A percentile compares a stretch with the other conserved stretches of the same genome.
Evolutionary conservation across 805 yeast genomes (phyloP).

Genomic region (Myxozyma lipomycoides): DNA sequence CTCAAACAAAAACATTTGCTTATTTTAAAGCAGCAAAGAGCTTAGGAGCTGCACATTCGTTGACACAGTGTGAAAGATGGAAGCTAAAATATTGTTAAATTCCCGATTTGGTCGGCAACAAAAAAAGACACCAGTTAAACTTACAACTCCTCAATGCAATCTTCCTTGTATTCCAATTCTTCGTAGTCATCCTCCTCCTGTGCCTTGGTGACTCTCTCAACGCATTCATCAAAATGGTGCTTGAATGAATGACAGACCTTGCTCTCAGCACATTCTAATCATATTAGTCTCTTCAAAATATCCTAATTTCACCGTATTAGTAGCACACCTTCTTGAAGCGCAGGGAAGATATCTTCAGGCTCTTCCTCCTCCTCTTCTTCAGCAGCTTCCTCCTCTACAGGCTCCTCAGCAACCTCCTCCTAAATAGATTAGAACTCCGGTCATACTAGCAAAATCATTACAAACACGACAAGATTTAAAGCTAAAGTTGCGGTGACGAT

Average conservation of each 20-base stretch:
- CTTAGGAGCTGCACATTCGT: slow-evolving; percentile 47
- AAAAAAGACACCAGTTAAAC: slow-evolving; percentile 14
- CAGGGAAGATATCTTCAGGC: slow-evolving; percentile 61
- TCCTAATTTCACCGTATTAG: slow-evolving; percentile 4
- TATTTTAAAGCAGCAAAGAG: slow-evolving; percentile 31
- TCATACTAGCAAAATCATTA: no score
- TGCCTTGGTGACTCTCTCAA: slow-evolving; percentile 87
- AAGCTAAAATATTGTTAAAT: slow-evolving; percentile 40
- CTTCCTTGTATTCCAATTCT: slow-evolving; percentile 81
- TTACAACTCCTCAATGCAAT: slow-evolving; percentile 89
- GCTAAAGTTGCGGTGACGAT: no score
- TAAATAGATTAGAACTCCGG: neutral
- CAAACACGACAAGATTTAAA: no score
- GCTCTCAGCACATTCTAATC: slow-evolving; percentile 59
- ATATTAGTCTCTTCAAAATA: slow-evolving; percentile 19
- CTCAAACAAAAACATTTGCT: no score
- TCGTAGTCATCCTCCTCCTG: slow-evolving; percentile 81
- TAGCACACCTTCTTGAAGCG: slow-evolving; percentile 45
- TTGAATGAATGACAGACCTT: slow-evolving; percentile 64
- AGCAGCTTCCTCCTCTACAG: slow-evolving; percentile 52
- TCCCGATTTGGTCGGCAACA: neutral
- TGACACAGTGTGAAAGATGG: slow-evolving; percentile 91
- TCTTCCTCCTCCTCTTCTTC: slow-evolving; percentile 70
- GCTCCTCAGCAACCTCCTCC: slow-evolving; percentile 43
- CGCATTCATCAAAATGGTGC: slow-evolving; percentile 93